These are phyloP conservation scores for Apiospora sp. DNA, from an alignment of 2,329 filamentous ascomycete species.

Conservation along the genomic window DNA sequence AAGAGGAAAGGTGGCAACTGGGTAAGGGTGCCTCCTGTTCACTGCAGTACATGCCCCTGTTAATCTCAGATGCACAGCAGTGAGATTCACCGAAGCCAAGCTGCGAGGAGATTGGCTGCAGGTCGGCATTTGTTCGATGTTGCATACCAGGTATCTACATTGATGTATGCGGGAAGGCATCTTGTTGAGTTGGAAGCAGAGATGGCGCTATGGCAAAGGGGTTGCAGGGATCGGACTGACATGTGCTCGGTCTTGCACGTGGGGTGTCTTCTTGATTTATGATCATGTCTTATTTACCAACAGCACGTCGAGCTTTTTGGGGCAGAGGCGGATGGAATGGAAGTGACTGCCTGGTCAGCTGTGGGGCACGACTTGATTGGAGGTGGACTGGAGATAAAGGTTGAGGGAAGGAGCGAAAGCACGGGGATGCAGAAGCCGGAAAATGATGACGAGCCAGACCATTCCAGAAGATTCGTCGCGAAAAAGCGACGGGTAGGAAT, in stretches of 20 bases:
- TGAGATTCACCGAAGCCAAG: too few species aligned
- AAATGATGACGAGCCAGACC: constrained; percentile 1
- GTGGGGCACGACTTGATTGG: not conserved
- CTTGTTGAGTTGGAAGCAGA: not conserved
- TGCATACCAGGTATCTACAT: too few species aligned
- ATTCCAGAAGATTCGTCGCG: not conserved
- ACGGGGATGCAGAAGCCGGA: not conserved
- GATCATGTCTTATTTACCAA: not conserved
- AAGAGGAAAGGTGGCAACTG: not conserved
- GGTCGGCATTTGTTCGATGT: too few species aligned
- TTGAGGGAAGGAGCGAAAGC: not conserved
- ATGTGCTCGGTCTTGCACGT: too few species aligned
- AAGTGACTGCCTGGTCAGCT: not conserved
- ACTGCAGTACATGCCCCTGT: not conserved
- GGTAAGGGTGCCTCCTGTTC: not conserved
- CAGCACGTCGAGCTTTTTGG: not conserved
- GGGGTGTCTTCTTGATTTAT: not conserved
- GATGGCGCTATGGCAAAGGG: not conserved
- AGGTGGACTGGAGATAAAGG: not conserved
- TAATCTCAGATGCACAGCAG: not conserved
- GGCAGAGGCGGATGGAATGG: not conserved
- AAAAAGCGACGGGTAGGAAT: not conserved
- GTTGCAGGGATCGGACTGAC: not conserved
- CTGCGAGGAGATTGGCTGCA: too few species aligned
- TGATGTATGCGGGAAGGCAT: too few species aligned